Evolutionary conservation across 2,329 filamentous ascomycete genomes (phyloP), one percentile per base, ranked within the genome.

Genomic region (Fusarium caatingaense): DNA sequence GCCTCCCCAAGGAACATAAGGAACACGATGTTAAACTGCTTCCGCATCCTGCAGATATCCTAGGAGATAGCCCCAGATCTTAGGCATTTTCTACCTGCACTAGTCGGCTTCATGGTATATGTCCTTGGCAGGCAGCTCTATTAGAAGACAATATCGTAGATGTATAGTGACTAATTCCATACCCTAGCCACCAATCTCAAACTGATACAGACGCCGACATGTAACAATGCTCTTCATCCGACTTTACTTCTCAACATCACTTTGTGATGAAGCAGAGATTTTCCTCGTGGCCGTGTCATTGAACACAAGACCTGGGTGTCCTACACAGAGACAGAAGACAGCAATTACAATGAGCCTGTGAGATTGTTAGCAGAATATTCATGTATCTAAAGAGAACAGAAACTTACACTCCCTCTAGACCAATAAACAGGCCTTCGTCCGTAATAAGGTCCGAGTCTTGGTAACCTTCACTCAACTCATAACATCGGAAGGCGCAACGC

Each of bases 401-500:
- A 2, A 77, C 80, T 69, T 74, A 83, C 81, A 80, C 80, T 76
- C 84, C 85, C 78, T 89, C 87, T 1, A 89, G 79, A 0, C 78
- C 84, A 65, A 88, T 87, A 65, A 89, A 88, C 4, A 85, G 74
- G 0, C 76, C 77, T 73, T 89, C 78, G 42, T 88, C 73, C 7
- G 80, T 80, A 42, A 90, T 86, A 58, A 91, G 76, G 8, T 81
- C 76, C 0, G 88, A 89, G 27, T 77, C 42, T 8, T 73, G 81
- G 80, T 89, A 92, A 3, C 90, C 90, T 41, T 89, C 80, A 65
- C 85, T 87, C 64, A 92, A 77, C 78, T 92, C 90, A 12, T 88
- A 87, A 44, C 91, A 88, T 56, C 90, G 84, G 76, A 89, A 92
- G 12, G 86, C 82, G 68, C 86, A 90, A 18, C 90, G 82, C 6